Conservation (phyloP, 768 basidiomycete genomes). For the Amanita rimosa region DNA sequence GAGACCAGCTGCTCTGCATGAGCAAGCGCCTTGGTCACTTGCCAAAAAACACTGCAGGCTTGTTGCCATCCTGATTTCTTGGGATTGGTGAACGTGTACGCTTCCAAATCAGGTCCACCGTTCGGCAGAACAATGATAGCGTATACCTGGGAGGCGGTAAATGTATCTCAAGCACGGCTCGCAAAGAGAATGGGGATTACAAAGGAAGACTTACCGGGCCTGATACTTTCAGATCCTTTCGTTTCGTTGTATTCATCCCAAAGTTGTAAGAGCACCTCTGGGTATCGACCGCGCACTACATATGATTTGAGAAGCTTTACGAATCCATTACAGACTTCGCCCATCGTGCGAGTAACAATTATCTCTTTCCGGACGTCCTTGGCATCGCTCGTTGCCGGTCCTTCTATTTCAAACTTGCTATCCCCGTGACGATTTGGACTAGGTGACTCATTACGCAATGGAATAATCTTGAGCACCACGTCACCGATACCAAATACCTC, state of each 20-base stretch:
- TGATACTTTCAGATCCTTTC: slow-evolving; percentile 75
- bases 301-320: slow-evolving; percentile 74
- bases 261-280: slow-evolving; percentile 58
- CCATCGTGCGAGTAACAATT: slow-evolving; percentile 66
- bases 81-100: slow-evolving; percentile 53
- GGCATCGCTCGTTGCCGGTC: slow-evolving; percentile 61
- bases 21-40: slow-evolving; percentile 67
- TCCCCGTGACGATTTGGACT: slow-evolving; percentile 4
- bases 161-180: slow-evolving; percentile 41
- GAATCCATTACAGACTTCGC: slow-evolving; percentile 67
- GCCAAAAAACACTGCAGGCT: slow-evolving; percentile 86
- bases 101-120: slow-evolving; percentile 85
- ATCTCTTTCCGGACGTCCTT: slow-evolving; percentile 75
- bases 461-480: slow-evolving; percentile 86
- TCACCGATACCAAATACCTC: slow-evolving; percentile 90
- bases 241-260: slow-evolving; percentile 79
- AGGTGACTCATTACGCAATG: slow-evolving; percentile 45
- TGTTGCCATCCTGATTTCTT: slow-evolving; percentile 69
- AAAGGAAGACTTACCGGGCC: slow-evolving; percentile 50
- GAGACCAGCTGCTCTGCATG: slow-evolving; percentile 69
- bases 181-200: not conserved
- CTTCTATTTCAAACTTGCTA: slow-evolving; percentile 32
- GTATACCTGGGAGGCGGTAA: slow-evolving; percentile 70
- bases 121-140: slow-evolving; percentile 86
- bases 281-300: slow-evolving; percentile 81